A percentile compares a stretch with the other conserved stretches of the same genome.
These are phyloP conservation scores for Plectosphaerella plurivora DNA, from an alignment of 2,329 filamentous ascomycete species.

Conservation along the genomic window DNA sequence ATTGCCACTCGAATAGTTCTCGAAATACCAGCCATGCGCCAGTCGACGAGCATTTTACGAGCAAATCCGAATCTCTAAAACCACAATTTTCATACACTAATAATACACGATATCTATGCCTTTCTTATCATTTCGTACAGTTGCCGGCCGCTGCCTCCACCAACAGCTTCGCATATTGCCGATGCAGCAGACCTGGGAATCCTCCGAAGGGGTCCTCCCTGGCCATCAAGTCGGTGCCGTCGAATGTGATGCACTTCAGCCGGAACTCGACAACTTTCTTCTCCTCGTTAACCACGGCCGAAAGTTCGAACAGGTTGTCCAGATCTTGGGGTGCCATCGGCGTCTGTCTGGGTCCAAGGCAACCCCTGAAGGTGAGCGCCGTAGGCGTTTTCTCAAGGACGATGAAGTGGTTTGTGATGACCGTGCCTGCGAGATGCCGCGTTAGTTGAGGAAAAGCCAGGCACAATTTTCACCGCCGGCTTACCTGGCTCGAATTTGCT, in stretches of 20 bases:
- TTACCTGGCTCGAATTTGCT: constrained; percentile 2
- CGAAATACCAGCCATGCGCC: no score
- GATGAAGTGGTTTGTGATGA: constrained; percentile 12
- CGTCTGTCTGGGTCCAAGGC: constrained; percentile 2
- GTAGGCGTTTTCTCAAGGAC: constrained; percentile 5
- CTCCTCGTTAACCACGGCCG: not conserved
- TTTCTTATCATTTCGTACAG: not conserved
- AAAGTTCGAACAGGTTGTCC: constrained; percentile 6
- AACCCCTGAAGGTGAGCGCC: constrained; percentile 5
- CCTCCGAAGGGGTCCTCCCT: not conserved
- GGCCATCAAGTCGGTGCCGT: constrained; percentile 2
- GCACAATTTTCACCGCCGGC: not conserved
- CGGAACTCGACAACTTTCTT: constrained; percentile 1
- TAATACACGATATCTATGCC: not conserved
- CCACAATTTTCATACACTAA: not conserved
- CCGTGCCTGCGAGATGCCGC: not conserved
- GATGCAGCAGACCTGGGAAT: not conserved
- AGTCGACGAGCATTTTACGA: no score
- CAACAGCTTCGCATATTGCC: not conserved
- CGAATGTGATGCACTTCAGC: constrained; percentile 3
- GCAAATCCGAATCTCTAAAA: no score
- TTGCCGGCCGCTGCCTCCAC: not conserved
- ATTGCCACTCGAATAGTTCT: no score
- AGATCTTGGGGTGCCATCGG: constrained; percentile 1
- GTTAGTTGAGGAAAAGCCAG: not conserved